phyloP scores from a whole-genome alignment of 768 basidiomycete genomes.

The Mycena vulgaris region DNA sequence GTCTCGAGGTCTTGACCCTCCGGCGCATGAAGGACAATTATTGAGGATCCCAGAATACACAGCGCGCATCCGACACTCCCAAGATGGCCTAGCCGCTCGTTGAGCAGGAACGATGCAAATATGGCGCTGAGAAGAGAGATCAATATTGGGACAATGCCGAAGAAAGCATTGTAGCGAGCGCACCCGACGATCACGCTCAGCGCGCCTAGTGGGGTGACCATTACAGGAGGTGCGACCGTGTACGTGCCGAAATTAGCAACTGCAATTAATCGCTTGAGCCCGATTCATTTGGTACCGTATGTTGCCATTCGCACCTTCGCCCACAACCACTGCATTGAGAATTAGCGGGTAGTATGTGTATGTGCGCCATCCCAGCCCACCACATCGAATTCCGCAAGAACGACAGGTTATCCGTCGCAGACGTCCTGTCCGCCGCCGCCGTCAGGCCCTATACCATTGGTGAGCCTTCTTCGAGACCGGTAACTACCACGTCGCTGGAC shows the following conservation, averaged over 20 bases:
- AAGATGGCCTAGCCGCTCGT: constrained; percentile 94
- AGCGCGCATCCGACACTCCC: constrained; percentile 89
- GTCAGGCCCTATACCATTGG: constrained; percentile 79
- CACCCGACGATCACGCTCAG: constrained; percentile 96
- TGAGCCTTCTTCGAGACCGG: too few relatives aligned
- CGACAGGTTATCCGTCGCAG: constrained; percentile 83
- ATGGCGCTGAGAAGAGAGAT: constrained; percentile 8
- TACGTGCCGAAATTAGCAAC: constrained; percentile 96
- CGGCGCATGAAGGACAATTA: constrained; percentile 96
- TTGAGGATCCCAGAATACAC: constrained; percentile 88
- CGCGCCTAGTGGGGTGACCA: constrained; percentile 96
- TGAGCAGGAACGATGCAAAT: constrained; percentile 90
- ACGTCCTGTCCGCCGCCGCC: constrained; percentile 74
- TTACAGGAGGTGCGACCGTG: constrained; percentile 95
- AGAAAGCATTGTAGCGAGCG: constrained; percentile 58
- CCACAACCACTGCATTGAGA: constrained; percentile 79
- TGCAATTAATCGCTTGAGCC: constrained; percentile 41
- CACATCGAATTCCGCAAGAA: constrained; percentile 94
- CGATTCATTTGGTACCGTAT: background rate
- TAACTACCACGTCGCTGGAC: too few relatives aligned
- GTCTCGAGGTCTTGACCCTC: constrained; percentile 94
- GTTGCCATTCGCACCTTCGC: constrained; percentile 86
- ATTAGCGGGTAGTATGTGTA: background rate
- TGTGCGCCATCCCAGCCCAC: constrained; percentile 96
- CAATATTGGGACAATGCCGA: constrained; percentile 21